A percentile compares a stretch with the other conserved stretches of the same genome.
Evolutionary conservation across 768 basidiomycete genomes (phyloP).

Genomic region (Strobilomyces dryophilus): DNA sequence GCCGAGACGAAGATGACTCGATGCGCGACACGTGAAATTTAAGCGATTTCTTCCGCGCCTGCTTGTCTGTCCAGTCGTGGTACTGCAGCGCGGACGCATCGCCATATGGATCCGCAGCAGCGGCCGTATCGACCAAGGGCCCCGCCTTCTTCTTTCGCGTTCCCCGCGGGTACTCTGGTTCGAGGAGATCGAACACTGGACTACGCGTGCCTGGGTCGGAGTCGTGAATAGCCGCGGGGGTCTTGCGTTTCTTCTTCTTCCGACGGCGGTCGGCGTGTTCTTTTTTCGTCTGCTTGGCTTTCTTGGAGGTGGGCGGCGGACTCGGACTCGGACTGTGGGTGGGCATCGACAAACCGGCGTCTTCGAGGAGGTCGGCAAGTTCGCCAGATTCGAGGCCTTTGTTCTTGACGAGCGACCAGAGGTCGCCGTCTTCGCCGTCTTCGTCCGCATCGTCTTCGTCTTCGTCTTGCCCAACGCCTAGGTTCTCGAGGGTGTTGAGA

Average conservation of each 20-base stretch:
- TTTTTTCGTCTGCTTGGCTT: conserved; percentile 5
- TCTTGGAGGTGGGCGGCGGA: conserved; percentile 1
- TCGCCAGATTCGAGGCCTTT: conserved; percentile 42
- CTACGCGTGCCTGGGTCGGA: conserved; percentile 17
- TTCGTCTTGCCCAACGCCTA: conserved; percentile 64
- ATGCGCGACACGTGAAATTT: conserved; percentile 94
- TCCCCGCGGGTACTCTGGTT: conserved; percentile 53
- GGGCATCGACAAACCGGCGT: conserved; percentile 32
- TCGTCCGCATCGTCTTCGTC: conserved; percentile 35
- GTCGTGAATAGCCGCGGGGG: conserved; percentile 17
- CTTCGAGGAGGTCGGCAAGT: conserved; percentile 53
- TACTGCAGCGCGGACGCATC: conserved; percentile 66
- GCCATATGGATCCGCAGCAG: conserved; percentile 49
- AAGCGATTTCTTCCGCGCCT: conserved; percentile 72
- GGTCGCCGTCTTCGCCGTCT: conserved; percentile 35
- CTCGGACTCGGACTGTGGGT: conserved; percentile 6
- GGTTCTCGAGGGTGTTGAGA: conserved; percentile 74
- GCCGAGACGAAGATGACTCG: conserved; percentile 70
- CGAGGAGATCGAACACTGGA: conserved; percentile 72
- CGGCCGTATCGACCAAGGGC: conserved; percentile 4
- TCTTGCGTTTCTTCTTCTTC: conserved; percentile 69
- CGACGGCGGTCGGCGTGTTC: conserved; percentile 28
- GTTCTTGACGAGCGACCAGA: conserved; percentile 41
- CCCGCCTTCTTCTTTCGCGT: conserved; percentile 17
- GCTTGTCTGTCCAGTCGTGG: conserved; percentile 81